Conservation (phyloP, 2,329 filamentous ascomycete species). For the Chaetomiaceae sp. region DNA sequence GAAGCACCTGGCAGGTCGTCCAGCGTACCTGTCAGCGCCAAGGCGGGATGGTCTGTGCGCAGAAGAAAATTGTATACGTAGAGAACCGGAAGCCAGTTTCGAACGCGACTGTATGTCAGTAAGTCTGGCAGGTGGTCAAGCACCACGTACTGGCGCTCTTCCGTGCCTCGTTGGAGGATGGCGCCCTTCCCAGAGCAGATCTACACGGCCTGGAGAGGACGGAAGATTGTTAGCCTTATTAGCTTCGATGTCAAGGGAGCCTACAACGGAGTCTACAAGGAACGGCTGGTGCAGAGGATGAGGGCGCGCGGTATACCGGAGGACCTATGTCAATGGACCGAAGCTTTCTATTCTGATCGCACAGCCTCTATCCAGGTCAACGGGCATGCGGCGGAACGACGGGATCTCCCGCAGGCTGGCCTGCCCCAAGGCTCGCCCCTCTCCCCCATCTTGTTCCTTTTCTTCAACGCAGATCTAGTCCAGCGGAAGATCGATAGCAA, state of each 20-base stretch:
- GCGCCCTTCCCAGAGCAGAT: too few species aligned
- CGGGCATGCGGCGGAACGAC: not conserved
- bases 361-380: conserved; percentile 10
- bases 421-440: conserved; percentile 9
- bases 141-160: too few species aligned
- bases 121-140: too few species aligned
- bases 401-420: conserved; percentile 5
- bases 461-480: conserved; percentile 34
- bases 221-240: conserved; percentile 7
- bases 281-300: conserved; percentile 5
- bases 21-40: too few species aligned
- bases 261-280: conserved; percentile 12
- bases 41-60: too few species aligned
- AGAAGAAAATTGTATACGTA: too few species aligned
- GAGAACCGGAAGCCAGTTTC: too few species aligned
- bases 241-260: conserved; percentile 10
- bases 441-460: conserved; percentile 21
- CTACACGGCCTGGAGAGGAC: not conserved
- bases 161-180: too few species aligned
- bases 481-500: conserved; percentile 27
- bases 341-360: conserved; percentile 8
- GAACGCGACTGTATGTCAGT: too few species aligned
- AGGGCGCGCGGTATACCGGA: conserved; percentile 7
- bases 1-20: too few species aligned
- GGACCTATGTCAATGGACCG: not conserved